Base-by-base conservation (phyloP, 2,329 filamentous ascomycete species). In the Aspergillus terreus region DNA sequence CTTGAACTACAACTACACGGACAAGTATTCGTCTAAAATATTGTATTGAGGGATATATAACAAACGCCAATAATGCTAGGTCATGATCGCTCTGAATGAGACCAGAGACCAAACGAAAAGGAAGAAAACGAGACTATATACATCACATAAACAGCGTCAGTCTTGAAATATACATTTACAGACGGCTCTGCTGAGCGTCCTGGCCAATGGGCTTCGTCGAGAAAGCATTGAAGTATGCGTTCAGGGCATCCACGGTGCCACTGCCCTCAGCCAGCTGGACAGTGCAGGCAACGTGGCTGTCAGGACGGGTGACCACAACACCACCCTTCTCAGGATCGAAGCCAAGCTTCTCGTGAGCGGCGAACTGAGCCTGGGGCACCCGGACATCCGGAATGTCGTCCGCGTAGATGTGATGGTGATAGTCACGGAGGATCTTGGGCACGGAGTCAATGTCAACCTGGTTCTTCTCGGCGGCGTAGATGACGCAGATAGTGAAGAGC, bases 321-420 rank as follows among this genome's bases (percentile, higher is more conserved):
- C 87, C 90, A 10, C 90, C 90, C 55, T 76, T 80, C 55, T 88
- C 83, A 63, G 86, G 77, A 57, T 87, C 81, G 23, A 96, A 69
- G 0, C 92, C 92, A 79, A 95, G 87, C 79, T 95, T 96, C 40
- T 86, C 85, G 70, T 96, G 92, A 4, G 90, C 90, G 2, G 88
- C 79, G 4, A 86, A 90, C 60, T 78, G 79, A 1, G 88, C 86
- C 17, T 86, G 77, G 0, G 87, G 84, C 1, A 90, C 85, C 6
- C 82, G 78, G 41, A 80, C 76, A 66, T 94, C 88, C 75, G 82
- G 85, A 44, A 87, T 78, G 69, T 96, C 90, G 63, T 96, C 92
- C 1, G 90, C 88, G 63, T 95, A 96, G 33, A 96, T 78, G 62
- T 94, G 87, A 62, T 91, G 86, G 45, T 84, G 79, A 70, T 96